Percentiles rank a stretch among this genome's conserved stretches.
phyloP scores from a whole-genome alignment of 306 rosid species.

The Cucumis hystrix region DNA sequence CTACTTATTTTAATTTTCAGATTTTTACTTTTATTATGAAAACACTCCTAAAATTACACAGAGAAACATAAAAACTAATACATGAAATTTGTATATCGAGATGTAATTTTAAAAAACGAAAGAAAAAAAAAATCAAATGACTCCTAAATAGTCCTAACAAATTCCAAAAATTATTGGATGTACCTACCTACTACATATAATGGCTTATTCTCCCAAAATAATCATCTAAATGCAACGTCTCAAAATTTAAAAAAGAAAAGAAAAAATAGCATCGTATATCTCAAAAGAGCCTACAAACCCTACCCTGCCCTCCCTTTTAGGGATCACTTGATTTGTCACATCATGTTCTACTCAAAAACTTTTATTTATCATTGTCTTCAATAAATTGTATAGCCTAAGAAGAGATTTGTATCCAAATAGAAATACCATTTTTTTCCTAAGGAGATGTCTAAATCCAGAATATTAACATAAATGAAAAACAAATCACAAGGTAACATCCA shows the following conservation, averaged over 20 bases:
- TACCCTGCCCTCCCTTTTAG: background rate
- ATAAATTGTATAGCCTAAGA: background rate
- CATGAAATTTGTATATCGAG: no score
- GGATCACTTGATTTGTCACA: conserved; percentile 1
- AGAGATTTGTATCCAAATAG: background rate
- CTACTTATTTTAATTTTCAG: no score
- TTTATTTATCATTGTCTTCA: background rate
- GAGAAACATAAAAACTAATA: no score
- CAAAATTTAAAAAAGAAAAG: background rate
- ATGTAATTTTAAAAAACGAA: no score
- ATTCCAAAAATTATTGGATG: background rate
- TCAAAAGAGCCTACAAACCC: background rate
- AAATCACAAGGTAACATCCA: no score
- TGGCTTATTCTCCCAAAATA: background rate
- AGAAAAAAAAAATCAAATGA: no score
- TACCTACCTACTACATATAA: background rate
- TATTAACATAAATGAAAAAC: background rate
- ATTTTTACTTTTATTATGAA: no score
- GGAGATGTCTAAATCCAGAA: background rate
- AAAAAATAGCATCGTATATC: background rate
- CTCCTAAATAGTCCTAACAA: no score
- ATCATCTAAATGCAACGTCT: conserved; percentile 3
- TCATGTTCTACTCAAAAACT: background rate
- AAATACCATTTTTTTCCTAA: background rate
- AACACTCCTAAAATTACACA: no score